Conservation (phyloP, 148 eudicot species). For the Mesembryanthemum crystallinum region DNA sequence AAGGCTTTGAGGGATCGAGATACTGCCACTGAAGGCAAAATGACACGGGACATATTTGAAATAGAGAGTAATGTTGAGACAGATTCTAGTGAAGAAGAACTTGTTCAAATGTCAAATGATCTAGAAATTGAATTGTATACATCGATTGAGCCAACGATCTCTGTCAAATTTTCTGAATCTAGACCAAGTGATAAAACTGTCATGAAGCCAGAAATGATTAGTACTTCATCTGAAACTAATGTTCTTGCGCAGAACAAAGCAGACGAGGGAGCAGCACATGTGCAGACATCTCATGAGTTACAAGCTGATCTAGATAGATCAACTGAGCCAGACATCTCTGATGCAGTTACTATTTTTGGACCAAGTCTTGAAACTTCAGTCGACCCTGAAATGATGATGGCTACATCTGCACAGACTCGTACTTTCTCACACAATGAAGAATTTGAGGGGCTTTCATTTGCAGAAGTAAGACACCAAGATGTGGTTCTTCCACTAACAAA, state of each 20-base stretch:
- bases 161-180: slow-evolving; percentile 9
- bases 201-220: slow-evolving; percentile 2
- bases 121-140: slow-evolving; percentile 9
- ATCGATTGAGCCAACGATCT: background rate
- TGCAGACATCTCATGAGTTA: background rate
- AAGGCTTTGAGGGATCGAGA: background rate
- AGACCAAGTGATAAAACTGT: slow-evolving; percentile 3
- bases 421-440: background rate
- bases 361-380: background rate
- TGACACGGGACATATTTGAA: background rate
- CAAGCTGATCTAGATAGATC: background rate
- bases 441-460: background rate
- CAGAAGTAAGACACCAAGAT: background rate
- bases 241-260: background rate
- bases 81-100: background rate
- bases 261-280: background rate
- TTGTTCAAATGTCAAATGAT: background rate
- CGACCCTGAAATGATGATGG: background rate
- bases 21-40: background rate
- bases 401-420: background rate
- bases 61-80: slow-evolving; percentile 12
- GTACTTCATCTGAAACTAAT: slow-evolving; percentile 10
- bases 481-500: slow-evolving; percentile 15
- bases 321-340: background rate
- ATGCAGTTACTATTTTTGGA: background rate